A percentile compares a stretch with the other conserved stretches of the same genome.
phyloP scores from a whole-genome alignment of 129 eudicot genomes.

The Sambucus nigra region DNA sequence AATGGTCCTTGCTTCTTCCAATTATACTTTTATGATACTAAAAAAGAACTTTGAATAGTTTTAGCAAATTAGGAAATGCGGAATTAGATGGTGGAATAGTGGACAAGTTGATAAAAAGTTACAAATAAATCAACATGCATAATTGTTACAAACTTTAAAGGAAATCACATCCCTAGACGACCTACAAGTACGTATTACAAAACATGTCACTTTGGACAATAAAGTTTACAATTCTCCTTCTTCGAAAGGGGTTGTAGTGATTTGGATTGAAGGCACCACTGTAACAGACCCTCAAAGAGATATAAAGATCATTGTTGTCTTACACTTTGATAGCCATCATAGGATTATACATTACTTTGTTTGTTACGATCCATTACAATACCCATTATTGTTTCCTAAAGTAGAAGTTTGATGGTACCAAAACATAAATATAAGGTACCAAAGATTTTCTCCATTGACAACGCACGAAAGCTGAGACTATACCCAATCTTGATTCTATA shows the following conservation, averaged over 20 bases:
- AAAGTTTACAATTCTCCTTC: no score
- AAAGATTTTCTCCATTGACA: no score
- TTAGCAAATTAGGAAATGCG: background rate
- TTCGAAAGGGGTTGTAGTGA: background rate
- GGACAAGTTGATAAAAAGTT: background rate
- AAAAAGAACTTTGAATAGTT: background rate
- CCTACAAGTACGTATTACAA: background rate
- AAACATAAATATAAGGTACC: background rate
- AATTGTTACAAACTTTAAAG: background rate
- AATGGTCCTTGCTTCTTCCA: background rate
- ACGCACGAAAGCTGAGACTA: no score
- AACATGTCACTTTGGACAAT: background rate
- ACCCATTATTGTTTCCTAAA: background rate
- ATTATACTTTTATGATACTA: background rate
- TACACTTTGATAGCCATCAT: background rate
- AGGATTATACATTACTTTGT: background rate
- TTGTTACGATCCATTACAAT: conserved; percentile 1
- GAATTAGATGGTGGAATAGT: background rate
- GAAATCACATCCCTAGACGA: background rate
- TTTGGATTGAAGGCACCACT: background rate
- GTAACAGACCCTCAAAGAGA: background rate
- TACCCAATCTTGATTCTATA: no score
- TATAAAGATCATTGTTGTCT: background rate
- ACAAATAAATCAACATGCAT: background rate
- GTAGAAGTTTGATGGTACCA: background rate